Conservation (phyloP, 2,329 filamentous ascomycete genomes). For the Pseudocercospora vitis region DNA sequence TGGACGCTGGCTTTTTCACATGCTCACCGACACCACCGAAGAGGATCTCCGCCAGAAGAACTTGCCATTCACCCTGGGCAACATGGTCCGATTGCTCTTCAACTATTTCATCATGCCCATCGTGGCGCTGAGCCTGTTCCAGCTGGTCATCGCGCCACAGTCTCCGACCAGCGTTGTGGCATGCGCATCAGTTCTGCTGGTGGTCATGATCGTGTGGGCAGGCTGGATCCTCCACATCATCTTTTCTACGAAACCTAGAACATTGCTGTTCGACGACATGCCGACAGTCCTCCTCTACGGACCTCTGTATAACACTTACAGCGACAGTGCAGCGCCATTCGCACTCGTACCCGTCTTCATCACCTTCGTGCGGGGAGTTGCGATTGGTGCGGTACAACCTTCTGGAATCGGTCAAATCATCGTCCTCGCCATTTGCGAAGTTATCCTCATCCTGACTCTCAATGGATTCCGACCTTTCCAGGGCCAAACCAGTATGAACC, state of each 20-base stretch:
- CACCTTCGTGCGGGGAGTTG: conserved; percentile 81
- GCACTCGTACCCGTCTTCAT: conserved; percentile 83
- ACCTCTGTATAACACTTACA: conserved; percentile 95
- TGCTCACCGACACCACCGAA: conserved; percentile 69
- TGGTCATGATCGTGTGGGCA: conserved; percentile 70
- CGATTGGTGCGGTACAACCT: conserved; percentile 87
- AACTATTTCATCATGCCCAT: conserved; percentile 90
- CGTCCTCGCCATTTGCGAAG: conserved; percentile 88
- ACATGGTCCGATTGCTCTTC: conserved; percentile 75
- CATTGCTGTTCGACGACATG: conserved; percentile 89
- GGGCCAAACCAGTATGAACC: conserved; percentile 92
- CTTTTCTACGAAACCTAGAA: conserved; percentile 74
- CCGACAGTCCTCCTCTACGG: conserved; percentile 87
- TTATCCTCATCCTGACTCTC: conserved; percentile 82
- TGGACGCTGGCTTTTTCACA: conserved; percentile 72
- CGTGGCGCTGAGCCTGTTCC: conserved; percentile 83
- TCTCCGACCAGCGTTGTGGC: conserved; percentile 72
- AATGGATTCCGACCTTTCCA: conserved; percentile 90
- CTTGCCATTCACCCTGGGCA: conserved; percentile 68
- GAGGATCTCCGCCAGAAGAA: conserved; percentile 92
- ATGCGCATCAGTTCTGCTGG: conserved; percentile 71
- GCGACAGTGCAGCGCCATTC: conserved; percentile 87
- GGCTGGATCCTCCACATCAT: conserved; percentile 80
- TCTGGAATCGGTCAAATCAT: conserved; percentile 93
- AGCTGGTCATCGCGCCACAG: conserved; percentile 71